These are phyloP conservation scores for Thalia dealbata DNA, from an alignment of 176 grass and related monocot genomes.

Conservation along the genomic window DNA sequence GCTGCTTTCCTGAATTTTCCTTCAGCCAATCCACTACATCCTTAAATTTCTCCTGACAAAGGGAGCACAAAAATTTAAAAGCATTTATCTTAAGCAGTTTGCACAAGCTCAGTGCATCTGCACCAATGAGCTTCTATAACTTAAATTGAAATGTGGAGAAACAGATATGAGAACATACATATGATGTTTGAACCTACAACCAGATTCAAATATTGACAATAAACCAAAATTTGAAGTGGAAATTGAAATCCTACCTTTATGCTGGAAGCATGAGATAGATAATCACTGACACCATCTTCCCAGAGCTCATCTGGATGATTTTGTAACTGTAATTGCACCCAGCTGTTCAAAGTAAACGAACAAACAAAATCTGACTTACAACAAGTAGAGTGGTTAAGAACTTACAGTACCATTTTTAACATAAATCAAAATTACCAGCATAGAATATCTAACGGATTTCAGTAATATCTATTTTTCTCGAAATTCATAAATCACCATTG, in stretches of 20 bases:
- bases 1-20: conserved; percentile 42
- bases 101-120: background rate
- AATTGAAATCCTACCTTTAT: conserved; percentile 50
- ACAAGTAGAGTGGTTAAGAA: no score
- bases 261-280: conserved; percentile 60
- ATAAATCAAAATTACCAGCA: background rate
- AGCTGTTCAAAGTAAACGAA: conserved; percentile 42
- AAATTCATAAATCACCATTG: no score
- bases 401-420: no score
- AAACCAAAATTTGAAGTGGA: background rate
- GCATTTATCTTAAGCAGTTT: conserved; percentile 5
- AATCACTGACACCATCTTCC: conserved; percentile 73
- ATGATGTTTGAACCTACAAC: background rate
- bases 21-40: conserved; percentile 94
- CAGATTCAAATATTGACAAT: background rate
- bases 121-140: background rate
- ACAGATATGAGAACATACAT: background rate
- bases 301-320: conserved; percentile 79
- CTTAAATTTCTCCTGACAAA: conserved; percentile 81
- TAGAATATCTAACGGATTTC: background rate
- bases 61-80: conserved; percentile 9
- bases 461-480: no score
- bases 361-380: background rate
- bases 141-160: no score
- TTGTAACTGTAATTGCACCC: conserved; percentile 77